Base-by-base conservation (phyloP, 805 yeast species). In the Grigorovia humatica region DNA sequence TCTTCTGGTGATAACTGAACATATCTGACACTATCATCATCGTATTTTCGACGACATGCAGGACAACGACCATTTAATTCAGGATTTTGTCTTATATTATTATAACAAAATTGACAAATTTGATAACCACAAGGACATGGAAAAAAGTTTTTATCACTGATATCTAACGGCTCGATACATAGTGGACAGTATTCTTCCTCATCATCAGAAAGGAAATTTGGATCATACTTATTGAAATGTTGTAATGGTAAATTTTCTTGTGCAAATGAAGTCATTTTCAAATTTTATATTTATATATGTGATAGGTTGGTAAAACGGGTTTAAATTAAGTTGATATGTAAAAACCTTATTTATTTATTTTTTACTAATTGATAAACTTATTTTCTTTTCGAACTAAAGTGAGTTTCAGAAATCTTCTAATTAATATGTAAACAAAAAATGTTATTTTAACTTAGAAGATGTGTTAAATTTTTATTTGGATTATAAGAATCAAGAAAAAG, bases 81-180 rank as follows among this genome's bases (percentile, higher is more conserved):
- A 1, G 97, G 97, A 60, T 91, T 91, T 57, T 88, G 93, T 57
- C 96, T 79, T 62, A 93, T 93, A 67, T 90, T 91, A 72, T 93
- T 93, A 75, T 91, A 93, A 69, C 99, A 93, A 66, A 93, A 93
- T 75, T 91, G 98, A 69, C 99, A 93, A 53, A 93, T 87, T 68
- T 95, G 97, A 64, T 93, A 93, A 18, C 99, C 99, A 73, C 99
- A 93, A 0, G 98, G 98, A 74, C 99, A 93, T n/a, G 99, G 99
- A 68, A 85, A 88, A 76, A 93, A 93, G 72, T 89, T 88, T 64
- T 86, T 88, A 70, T 93, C 99, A 17, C 96, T 85, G 47, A 91
- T 82, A 69, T 93, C 99, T 89, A 93, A 83, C 67, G 93, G 97
- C 70, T 93, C 99, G 64, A 90, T 91, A 74, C 99, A 93, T 56